Evolutionary conservation across 2,329 filamentous ascomycete species (phyloP).

Genomic region (Pyricularia grisea): DNA sequence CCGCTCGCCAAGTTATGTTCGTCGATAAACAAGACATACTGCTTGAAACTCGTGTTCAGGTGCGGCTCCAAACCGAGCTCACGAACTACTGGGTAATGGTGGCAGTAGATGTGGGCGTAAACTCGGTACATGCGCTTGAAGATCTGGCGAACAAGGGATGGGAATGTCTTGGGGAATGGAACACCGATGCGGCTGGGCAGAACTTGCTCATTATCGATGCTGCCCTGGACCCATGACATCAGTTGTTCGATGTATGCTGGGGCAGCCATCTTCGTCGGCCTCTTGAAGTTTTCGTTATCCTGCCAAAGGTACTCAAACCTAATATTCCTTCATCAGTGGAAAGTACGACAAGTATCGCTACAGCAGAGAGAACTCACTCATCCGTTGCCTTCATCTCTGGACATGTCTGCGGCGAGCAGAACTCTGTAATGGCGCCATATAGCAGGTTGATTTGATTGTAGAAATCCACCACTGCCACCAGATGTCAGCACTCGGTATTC

Average conservation of each 20-base stretch:
- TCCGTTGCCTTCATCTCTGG: conserved; percentile 99
- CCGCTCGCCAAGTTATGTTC: conserved; percentile 88
- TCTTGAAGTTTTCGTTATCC: conserved; percentile 86
- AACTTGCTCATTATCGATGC: conserved; percentile 89
- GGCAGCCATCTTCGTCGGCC: conserved; percentile 95
- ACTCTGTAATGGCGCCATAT: conserved; percentile 97
- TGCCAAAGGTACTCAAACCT: conserved; percentile 99
- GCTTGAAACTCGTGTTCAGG: conserved; percentile 98
- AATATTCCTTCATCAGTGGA: not conserved
- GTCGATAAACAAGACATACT: conserved; percentile 97
- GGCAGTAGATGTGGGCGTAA: conserved; percentile 99
- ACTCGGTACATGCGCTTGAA: conserved; percentile 99
- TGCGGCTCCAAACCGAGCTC: conserved; percentile 94
- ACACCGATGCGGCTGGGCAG: conserved; percentile 95
- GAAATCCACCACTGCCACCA: conserved; percentile 80
- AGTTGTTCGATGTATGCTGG: conserved; percentile 97
- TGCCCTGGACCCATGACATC: conserved; percentile 93
- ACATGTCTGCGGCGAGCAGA: conserved; percentile 94
- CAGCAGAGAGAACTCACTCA: conserved; percentile 51
- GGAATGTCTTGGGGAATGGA: conserved; percentile 89
- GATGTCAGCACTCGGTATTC: conserved; percentile 15
- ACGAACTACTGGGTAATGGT: conserved; percentile 95
- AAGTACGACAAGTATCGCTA: not conserved
- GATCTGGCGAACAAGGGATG: conserved; percentile 80
- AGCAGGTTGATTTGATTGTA: conserved; percentile 99